A percentile compares a stretch with the other conserved stretches of the same genome.
These are phyloP conservation scores for Trichoderma lentiforme DNA, from an alignment of 2,329 filamentous ascomycete genomes.

Conservation along the genomic window DNA sequence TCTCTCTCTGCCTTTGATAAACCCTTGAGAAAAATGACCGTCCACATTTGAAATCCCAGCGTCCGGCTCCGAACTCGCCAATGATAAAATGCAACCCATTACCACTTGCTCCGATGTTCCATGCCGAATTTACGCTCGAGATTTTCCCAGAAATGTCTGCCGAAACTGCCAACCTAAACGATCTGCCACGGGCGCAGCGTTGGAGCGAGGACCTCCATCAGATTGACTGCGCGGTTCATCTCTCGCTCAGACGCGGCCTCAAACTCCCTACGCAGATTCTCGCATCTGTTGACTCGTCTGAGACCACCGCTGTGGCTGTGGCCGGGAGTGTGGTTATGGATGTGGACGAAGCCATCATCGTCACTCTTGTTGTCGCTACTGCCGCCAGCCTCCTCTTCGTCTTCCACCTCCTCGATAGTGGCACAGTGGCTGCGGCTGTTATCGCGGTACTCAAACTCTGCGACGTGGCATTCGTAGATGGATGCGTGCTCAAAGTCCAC, in stretches of 20 bases:
- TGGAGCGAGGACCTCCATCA: background rate
- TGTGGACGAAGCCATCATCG: background rate
- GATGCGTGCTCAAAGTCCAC: constrained; percentile 33
- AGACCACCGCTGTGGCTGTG: background rate
- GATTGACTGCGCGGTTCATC: background rate
- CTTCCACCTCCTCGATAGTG: background rate
- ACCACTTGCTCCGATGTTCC: background rate
- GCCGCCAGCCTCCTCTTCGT: background rate
- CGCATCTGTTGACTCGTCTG: background rate
- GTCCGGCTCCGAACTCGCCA: background rate
- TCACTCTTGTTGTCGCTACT: background rate
- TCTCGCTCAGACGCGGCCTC: background rate
- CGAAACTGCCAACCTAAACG: background rate
- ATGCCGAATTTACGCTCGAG: background rate
- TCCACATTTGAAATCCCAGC: background rate
- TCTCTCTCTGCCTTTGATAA: background rate
- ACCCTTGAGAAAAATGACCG: background rate
- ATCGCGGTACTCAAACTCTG: background rate
- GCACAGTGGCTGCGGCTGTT: background rate
- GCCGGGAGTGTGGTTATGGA: background rate
- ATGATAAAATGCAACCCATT: background rate
- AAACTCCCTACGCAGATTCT: background rate
- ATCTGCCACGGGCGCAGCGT: background rate
- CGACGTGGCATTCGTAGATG: constrained; percentile 19
- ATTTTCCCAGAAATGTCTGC: background rate